Evolutionary conservation across 257 asterid genomes (phyloP), one percentile per base, ranked within the genome.

Genomic region (Ballota nigra): DNA sequence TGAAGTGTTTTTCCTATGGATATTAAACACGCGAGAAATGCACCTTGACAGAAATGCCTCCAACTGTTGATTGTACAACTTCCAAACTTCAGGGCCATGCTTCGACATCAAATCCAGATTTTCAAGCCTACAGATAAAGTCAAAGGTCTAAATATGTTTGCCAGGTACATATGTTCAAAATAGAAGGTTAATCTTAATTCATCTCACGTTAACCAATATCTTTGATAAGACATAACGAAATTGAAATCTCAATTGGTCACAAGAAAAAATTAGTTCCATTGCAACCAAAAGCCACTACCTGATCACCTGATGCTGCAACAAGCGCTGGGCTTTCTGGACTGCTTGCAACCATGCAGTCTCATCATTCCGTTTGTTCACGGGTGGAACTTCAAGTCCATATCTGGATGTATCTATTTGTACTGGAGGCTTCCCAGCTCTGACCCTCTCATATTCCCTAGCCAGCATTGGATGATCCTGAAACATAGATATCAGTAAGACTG

Each of bases 1-100:
- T 28, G 29, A 45, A 15, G 28, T 31, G 12, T 2, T 65, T 66
- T 16, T 22, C 16, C 10, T 19, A n/a, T 59, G 63, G 38, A 68
- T 31, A 77, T 43, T 40, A 26, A 47, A 53, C 55, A 65, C 5
- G 29, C 20, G 74, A 47, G 41, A 65, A 61, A 52, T 78, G 51
- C 71, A 92, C 99, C 98, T 89, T 74, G 99, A 80, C 63, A 88
- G 74, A 78, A 83, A 82, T 49, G 91, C 96, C 81, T 92, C 98
- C 88, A 92, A 68, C 64, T 78, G 89, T 76, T 86, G 90, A 75
- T 95, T 95, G 81, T 89, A 86, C 80, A 82, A 53, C 87, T 90
- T 95, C 98, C 98, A 95, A 47, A 84, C 87, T 64, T 95, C 99
- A 51, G 98, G 97, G 62, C 99, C 97, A 75, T 92, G 88, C 85